These are phyloP conservation scores for Didymella sp. DNA, from an alignment of 2,329 filamentous ascomycete genomes.

Conservation along the genomic window DNA sequence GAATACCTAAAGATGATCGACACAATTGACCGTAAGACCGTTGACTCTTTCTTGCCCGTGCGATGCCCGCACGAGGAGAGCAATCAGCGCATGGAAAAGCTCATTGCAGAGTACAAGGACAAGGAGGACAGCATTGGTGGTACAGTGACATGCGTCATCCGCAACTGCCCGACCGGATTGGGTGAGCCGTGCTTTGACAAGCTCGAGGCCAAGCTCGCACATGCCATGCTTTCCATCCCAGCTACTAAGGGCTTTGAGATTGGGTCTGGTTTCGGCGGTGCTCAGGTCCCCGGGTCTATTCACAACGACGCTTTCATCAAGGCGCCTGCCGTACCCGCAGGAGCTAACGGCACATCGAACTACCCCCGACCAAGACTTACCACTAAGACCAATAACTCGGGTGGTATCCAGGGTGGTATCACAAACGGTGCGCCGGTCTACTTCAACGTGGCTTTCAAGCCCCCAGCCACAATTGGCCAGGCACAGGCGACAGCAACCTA, in stretches of 20 bases:
- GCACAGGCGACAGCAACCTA: constrained; percentile 85
- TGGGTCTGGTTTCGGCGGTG: constrained; percentile 88
- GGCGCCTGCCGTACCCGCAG: constrained; percentile 58
- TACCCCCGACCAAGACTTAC: constrained; percentile 67
- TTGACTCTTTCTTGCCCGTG: constrained; percentile 85
- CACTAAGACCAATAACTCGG: constrained; percentile 93
- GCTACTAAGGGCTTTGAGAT: constrained; percentile 96
- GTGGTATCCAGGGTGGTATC: constrained; percentile 94
- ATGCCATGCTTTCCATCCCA: constrained; percentile 94
- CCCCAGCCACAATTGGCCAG: constrained; percentile 89
- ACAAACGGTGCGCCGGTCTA: constrained; percentile 92
- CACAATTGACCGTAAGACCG: constrained; percentile 73
- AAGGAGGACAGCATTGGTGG: constrained; percentile 89
- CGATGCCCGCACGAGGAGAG: constrained; percentile 77
- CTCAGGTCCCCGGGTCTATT: constrained; percentile 82
- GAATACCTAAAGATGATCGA: constrained; percentile 77
- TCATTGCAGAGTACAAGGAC: constrained; percentile 80
- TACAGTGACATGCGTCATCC: constrained; percentile 91
- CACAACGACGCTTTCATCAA: constrained; percentile 90
- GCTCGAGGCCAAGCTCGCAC: constrained; percentile 86
- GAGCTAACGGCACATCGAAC: constrained; percentile 53
- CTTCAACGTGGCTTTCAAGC: constrained; percentile 95
- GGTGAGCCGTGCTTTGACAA: constrained; percentile 97
- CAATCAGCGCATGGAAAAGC: constrained; percentile 74
- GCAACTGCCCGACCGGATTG: constrained; percentile 81